Evolutionary conservation across 768 basidiomycete species (phyloP).

Genomic region (Auricularia heimuer): DNA sequence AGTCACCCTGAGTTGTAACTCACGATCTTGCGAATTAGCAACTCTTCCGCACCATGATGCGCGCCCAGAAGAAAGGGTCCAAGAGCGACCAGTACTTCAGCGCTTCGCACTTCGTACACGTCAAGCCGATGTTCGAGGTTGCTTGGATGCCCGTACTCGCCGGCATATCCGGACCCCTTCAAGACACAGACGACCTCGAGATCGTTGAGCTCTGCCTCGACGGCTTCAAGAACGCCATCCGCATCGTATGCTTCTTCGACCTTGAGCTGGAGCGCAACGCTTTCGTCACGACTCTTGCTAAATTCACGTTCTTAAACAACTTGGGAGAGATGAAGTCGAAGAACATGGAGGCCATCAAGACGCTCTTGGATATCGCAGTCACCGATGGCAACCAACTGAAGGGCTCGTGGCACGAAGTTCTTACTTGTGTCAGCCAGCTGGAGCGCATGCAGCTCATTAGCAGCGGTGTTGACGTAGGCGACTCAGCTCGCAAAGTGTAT

Average conservation of each 20-base stretch:
- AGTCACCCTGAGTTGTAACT: background rate
- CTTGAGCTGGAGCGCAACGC: slow-evolving; percentile 97
- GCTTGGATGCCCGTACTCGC: slow-evolving; percentile 99
- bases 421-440: slow-evolving; percentile 95
- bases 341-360: slow-evolving; percentile 98
- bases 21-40: slow-evolving; percentile 38
- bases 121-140: slow-evolving; percentile 97
- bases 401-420: slow-evolving; percentile 91
- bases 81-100: slow-evolving; percentile 85
- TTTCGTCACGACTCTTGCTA: slow-evolving; percentile 90
- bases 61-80: slow-evolving; percentile 77
- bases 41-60: slow-evolving; percentile 85
- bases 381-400: slow-evolving; percentile 96
- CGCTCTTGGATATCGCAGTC: slow-evolving; percentile 87
- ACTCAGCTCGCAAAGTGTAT: slow-evolving; percentile 72
- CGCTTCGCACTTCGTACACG: slow-evolving; percentile 93
- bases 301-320: slow-evolving; percentile 97
- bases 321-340: slow-evolving; percentile 98
- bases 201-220: slow-evolving; percentile 86
- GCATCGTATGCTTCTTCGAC: slow-evolving; percentile 94
- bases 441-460: slow-evolving; percentile 98
- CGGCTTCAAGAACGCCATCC: slow-evolving; percentile 95
- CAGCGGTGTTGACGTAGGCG: slow-evolving; percentile 76
- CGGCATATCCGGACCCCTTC: slow-evolving; percentile 86
- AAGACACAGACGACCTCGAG: slow-evolving; percentile 91